Percentiles rank a stretch among this genome's conserved stretches.
These are phyloP conservation scores for Boletus sp. DNA, from an alignment of 768 basidiomycete genomes.

Conservation along the genomic window DNA sequence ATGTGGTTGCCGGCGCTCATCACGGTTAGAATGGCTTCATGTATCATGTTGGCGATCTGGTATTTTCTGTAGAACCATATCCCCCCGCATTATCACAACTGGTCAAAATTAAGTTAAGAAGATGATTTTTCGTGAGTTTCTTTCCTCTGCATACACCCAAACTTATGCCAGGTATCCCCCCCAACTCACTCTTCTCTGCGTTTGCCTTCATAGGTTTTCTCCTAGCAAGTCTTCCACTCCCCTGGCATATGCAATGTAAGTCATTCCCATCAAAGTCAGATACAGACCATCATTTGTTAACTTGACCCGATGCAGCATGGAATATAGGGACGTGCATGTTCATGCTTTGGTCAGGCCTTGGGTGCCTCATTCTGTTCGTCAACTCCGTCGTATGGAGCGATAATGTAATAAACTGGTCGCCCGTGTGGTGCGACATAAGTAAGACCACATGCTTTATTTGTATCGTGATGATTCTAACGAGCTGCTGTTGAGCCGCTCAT, in stretches of 20 bases:
- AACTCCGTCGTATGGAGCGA: conserved; percentile 41
- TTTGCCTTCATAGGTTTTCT: conserved; percentile 39
- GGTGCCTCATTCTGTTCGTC: conserved; percentile 31
- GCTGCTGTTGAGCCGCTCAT: conserved; percentile 35
- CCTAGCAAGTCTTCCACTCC: conserved; percentile 41
- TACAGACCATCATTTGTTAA: not conserved
- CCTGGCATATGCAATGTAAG: conserved; percentile 49
- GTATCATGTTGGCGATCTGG: no score
- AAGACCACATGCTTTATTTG: not conserved
- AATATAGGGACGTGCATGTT: conserved; percentile 34
- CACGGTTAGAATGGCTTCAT: no score
- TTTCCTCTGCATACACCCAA: not conserved
- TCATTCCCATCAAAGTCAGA: not conserved
- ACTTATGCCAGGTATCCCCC: not conserved
- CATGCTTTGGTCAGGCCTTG: conserved; percentile 34
- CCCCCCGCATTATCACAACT: no score
- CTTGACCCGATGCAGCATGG: conserved; percentile 16
- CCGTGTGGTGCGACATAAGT: conserved; percentile 61
- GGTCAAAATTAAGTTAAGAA: no score
- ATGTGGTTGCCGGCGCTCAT: no score
- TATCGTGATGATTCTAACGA: not conserved
- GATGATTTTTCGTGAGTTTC: not conserved
- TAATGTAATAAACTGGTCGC: conserved; percentile 31
- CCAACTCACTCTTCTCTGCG: conserved; percentile 8
- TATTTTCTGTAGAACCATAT: no score